Percentiles rank a stretch among this genome's conserved stretches.
phyloP scores from a whole-genome alignment of 2,329 filamentous ascomycete species.

The Achaetomium macrosporum region DNA sequence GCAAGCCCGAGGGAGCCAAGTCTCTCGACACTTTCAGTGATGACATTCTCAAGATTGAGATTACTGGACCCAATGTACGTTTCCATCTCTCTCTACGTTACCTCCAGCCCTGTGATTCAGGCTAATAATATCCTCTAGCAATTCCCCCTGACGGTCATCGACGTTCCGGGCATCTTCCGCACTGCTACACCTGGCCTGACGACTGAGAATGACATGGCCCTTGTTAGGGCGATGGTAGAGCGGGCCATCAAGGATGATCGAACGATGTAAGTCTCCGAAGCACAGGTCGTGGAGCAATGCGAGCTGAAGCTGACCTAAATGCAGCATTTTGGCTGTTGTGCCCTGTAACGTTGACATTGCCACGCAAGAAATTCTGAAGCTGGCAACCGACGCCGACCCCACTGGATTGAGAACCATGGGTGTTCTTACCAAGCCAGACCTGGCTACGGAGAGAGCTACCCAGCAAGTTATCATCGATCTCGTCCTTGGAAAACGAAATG shows the following conservation, averaged over 20 bases:
- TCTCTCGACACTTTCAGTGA: slow-evolving; percentile 37
- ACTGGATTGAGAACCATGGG: slow-evolving; percentile 39
- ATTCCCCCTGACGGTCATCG: slow-evolving; percentile 47
- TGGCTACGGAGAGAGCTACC: slow-evolving; percentile 40
- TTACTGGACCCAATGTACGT: slow-evolving; percentile 38
- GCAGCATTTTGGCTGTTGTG: slow-evolving; percentile 40
- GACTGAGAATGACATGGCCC: slow-evolving; percentile 37
- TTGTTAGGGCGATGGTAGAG: slow-evolving; percentile 44
- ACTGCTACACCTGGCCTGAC: slow-evolving; percentile 25
- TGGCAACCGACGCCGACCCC: slow-evolving; percentile 36
- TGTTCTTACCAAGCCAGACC: slow-evolving; percentile 55
- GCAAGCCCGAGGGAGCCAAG: not conserved
- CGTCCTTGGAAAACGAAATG: slow-evolving; percentile 36
- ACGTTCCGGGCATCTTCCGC: slow-evolving; percentile 40
- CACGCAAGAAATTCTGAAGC: slow-evolving; percentile 35
- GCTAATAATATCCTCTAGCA: slow-evolving; percentile 21
- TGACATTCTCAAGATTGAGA: slow-evolving; percentile 41
- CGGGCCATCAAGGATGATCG: slow-evolving; percentile 40
- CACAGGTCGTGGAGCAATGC: not conserved
- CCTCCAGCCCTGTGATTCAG: too few relatives aligned
- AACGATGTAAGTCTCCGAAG: slow-evolving; percentile 36
- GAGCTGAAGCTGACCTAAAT: too few relatives aligned
- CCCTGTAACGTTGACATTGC: slow-evolving; percentile 35
- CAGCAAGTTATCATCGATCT: slow-evolving; percentile 36
- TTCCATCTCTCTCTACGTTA: too few relatives aligned